Conservation (phyloP, 2,329 filamentous ascomycete species). For the Xylogone sp. region DNA sequence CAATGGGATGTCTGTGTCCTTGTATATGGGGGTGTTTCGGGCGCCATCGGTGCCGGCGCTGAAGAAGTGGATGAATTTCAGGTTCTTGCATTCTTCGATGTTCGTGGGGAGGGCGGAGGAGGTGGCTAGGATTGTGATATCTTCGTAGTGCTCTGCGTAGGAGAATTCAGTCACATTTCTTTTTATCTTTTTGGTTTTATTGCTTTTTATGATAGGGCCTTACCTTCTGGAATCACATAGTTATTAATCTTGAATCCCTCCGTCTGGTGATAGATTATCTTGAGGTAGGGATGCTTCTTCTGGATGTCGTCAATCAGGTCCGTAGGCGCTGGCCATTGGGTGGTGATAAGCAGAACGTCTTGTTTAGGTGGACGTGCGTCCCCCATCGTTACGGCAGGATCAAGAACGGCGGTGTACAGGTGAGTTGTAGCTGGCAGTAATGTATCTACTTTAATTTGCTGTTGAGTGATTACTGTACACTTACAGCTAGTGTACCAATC, state of each 20-base stretch:
- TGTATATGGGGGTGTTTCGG: slow-evolving; percentile 24
- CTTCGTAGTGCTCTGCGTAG: slow-evolving; percentile 31
- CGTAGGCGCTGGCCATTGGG: slow-evolving; percentile 35
- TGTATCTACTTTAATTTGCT: no score
- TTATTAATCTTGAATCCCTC: slow-evolving; percentile 8
- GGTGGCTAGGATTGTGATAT: slow-evolving; percentile 36
- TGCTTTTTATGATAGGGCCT: neutral
- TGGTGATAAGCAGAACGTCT: slow-evolving; percentile 40
- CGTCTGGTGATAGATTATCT: slow-evolving; percentile 36
- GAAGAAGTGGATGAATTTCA: slow-evolving; percentile 32
- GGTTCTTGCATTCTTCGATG: slow-evolving; percentile 26
- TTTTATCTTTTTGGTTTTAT: no score
- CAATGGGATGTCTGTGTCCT: slow-evolving; percentile 28
- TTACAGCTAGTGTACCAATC: no score
- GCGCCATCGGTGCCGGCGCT: slow-evolving; percentile 30
- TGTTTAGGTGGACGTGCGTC: slow-evolving; percentile 32
- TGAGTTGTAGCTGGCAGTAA: no score
- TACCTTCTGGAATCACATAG: neutral
- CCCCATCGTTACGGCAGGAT: slow-evolving; percentile 35
- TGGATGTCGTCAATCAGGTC: slow-evolving; percentile 33
- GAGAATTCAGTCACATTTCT: slow-evolving; percentile 6
- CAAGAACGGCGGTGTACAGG: neutral
- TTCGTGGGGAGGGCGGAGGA: slow-evolving; percentile 28
- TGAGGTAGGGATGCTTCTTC: slow-evolving; percentile 39
- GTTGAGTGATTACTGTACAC: neutral